These are phyloP conservation scores for Turnera subulata DNA, from an alignment of 345 rosid species.

Conservation along the genomic window DNA sequence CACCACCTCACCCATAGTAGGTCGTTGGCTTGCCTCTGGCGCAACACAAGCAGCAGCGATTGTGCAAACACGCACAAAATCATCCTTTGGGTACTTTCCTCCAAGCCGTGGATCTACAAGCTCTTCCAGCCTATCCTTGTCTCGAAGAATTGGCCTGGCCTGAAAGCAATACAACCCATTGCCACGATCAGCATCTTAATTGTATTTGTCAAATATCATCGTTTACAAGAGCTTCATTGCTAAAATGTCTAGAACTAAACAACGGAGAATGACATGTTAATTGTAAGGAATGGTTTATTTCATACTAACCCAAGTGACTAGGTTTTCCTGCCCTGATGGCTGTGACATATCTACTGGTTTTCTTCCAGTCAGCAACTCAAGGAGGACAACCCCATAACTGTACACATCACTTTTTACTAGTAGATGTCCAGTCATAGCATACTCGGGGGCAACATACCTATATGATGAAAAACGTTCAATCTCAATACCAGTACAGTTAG, in stretches of 20 bases:
- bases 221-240: too few species aligned
- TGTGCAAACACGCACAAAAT: constrained; percentile 86
- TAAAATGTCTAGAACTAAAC: background rate
- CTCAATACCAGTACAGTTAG: background rate
- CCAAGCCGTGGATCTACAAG: constrained; percentile 75
- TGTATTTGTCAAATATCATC: too few species aligned
- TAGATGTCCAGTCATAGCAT: constrained; percentile 99
- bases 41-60: constrained; percentile 98
- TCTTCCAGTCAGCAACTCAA: constrained; percentile 89
- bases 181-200: too few species aligned
- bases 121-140: constrained; percentile 87
- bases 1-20: constrained; percentile 98
- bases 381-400: constrained; percentile 97
- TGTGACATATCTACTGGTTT: constrained; percentile 98
- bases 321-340: constrained; percentile 97
- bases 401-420: constrained; percentile 97
- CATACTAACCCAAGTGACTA: constrained; percentile 89
- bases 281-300: background rate
- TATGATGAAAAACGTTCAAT: constrained; percentile 16
- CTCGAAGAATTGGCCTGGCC: constrained; percentile 96
- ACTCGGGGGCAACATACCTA: constrained; percentile 98
- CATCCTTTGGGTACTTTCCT: constrained; percentile 88
- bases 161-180: constrained; percentile 31
- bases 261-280: constrained; percentile 2
- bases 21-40: constrained; percentile 90